Evolutionary conservation across 192 early-diverging fungal genomes (phyloP), one percentile per base, ranked within the genome.

Genomic region (Dimargaris xerosporica): DNA sequence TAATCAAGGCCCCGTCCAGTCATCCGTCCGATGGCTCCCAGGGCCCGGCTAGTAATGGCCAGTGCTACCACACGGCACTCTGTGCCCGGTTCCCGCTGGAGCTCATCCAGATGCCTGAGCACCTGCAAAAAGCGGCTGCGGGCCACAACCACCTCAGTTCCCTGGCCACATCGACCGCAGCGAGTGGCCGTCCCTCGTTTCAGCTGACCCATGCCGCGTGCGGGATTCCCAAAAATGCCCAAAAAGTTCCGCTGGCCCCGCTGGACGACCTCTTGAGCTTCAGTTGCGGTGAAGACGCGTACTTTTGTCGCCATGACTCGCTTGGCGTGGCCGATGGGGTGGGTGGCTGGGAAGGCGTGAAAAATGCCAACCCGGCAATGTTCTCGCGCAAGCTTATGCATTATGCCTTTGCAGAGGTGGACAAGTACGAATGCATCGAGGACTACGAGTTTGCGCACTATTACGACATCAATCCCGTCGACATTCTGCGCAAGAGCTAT

Each of bases 371-470:
- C 64, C 87, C 96, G 45, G 88, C 92, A 19, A 73, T 94, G 31
- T 98, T 88, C 75, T 87, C 92, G 21, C 82, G 88, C 48, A 88
- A 90, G 65, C 68, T 98, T 62, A 98, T 98, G 96, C 93, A 96
- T 71, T 88, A 96, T 65, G 82, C 84, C 41, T 84, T 79, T 58
- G 50, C 77, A 29, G 91, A 95, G 68, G 63, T 96, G 13, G 91
- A 89, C 65, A 85, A 83, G 53, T 89, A 85, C 69, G 90, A 94
- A 63, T 86, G 91, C 61, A 77, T 91, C 31, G 77, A 87, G 55
- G 80, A 88, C 44, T 79, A 84, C 39, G 75, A 86, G 51, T 89
- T 89, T 61, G 81, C 85, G 47, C 82, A 87, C 63, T 92, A 92
- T 69, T 76, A 85, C 65, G 77, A 83, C 23, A 80, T 86, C 2